A percentile compares a stretch with the other conserved stretches of the same genome.
Conservation (phyloP, 192 early-diverging fungal genomes). For the Entomortierella beljakovae region DNA sequence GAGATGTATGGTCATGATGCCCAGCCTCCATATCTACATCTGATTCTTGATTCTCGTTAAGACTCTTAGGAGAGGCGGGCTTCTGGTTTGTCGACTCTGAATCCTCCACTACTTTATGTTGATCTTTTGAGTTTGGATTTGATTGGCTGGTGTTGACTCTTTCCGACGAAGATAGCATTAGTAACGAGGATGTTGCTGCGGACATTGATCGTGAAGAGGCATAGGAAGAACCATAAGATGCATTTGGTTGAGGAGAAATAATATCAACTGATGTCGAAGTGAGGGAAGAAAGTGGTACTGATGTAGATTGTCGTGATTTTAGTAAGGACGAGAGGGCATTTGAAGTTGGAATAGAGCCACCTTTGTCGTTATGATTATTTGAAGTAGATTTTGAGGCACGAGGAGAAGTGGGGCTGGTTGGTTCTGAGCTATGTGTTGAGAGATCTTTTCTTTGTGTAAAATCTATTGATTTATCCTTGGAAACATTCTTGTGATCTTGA, state of each 20-base stretch:
- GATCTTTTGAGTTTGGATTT: not conserved
- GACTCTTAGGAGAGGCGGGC: conserved; percentile 3
- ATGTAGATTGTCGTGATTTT: conserved; percentile 23
- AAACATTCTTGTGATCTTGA: conserved; percentile 2
- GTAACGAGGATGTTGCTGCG: conserved; percentile 32
- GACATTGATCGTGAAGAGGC: conserved; percentile 17
- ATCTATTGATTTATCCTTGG: not conserved
- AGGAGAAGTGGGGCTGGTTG: conserved; percentile 3
- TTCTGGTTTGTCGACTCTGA: conserved; percentile 6
- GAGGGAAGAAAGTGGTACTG: conserved; percentile 15
- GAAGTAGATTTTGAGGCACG: not conserved
- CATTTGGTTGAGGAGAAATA: conserved; percentile 14
- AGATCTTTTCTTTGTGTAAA: not conserved
- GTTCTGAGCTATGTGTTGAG: not conserved
- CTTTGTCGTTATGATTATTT: conserved; percentile 8
- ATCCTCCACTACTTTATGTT: conserved; percentile 28
- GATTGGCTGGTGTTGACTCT: not conserved
- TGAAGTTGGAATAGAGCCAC: conserved; percentile 17
- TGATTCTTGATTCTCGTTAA: not conserved
- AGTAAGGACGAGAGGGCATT: conserved; percentile 24
- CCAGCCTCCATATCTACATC: not conserved
- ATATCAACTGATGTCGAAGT: conserved; percentile 26
- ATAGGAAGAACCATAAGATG: not conserved
- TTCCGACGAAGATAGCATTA: conserved; percentile 40
- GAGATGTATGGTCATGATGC: conserved; percentile 4